Base-by-base conservation (phyloP, 23 red algal genomes). In the Gracilaria domingensis region DNA sequence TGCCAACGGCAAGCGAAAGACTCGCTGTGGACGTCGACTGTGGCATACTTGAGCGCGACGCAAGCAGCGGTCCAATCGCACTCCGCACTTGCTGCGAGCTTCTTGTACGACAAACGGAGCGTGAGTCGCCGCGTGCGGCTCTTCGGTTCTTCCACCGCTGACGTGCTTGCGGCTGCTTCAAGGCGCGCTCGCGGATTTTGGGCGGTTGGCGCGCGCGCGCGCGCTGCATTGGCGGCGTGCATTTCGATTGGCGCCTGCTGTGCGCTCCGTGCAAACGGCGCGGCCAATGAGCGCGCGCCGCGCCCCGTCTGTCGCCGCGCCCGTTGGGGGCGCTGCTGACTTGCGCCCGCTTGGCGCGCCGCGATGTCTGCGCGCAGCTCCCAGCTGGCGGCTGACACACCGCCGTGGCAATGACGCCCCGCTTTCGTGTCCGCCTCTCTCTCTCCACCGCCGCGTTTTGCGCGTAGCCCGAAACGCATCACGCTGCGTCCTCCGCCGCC, bases 1-100 rank as follows among this genome's bases (percentile, higher is more conserved):
- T 36, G 47, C 67, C 58, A 35, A 88, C 37, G 28, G 66, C 67
- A 39, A 88, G 84, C 40, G 84, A 88, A 28, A 88, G 72, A 77
- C 72, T 77, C 40, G 72, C 72, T 33, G 72, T 51, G 4, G 72
- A 77, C n/a, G 72, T 45, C 72, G 38, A 32, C 72, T n/a, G 45
- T 37, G 38, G 42, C 72, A 77, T 77, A 69, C 64, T 69, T 69
- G 24, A 62, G 59, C 59, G 18, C 59, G 29, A 62, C 18, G 51
- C 51, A 55, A 55, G 13, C 13, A 18, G 51, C 17, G 51, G 17
- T 55, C 51, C 13, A 55, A 55, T 55, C 13, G 51, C 51, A 20
- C 13, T 7, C 13, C 18, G 8, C 51, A 55, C 51, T 55, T 55
- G 18, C 51, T 55, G 14, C 51, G 51, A 20, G 17, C 11, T 7